Base-by-base conservation (phyloP, 805 yeast genomes). In the Ogataea polymorpha region DNA sequence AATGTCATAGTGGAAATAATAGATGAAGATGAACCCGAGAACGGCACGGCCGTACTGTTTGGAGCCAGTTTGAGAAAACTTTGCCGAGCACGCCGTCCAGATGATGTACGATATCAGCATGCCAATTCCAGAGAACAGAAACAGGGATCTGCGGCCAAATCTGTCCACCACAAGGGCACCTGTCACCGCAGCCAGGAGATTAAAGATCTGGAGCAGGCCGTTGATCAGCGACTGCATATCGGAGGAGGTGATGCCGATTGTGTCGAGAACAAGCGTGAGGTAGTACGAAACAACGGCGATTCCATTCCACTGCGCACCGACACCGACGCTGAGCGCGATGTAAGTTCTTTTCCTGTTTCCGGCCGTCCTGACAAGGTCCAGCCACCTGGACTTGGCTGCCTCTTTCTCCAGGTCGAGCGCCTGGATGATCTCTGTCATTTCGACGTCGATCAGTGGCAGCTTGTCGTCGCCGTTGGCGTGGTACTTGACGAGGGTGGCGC, bases 161-260 rank as follows among this genome's bases (percentile, higher is more conserved):
- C 23, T 39, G 37, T 59, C 59, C n/a, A 61, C 61, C 35, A 58
- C 44, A 39, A 62, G 45, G 26, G 66, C 62, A 39, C 59, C 58
- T 12, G 53, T 35, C 25, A 59, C 48, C 8, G 69, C 58, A 36
- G 58, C 52, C 35, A 62, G 53, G 41, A 71, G 68, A 58, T 73
- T 72, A 56, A 66, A 75, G 41, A 71, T 61, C 68, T 67, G 72
- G 44, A 76, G 62, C 36, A 70, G 66, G 33, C 75, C 79, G 55
- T 77, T 77, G 53, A 76, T 72, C 39, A 70, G 58, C 35, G 76
- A 66, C 58, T 77, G 77, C 41, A 58, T 59, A n/a, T 57, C 57
- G 15, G 70, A 61, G 12, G 65, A 64, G 36, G 75, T 74, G 49
- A 76, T 70, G 43, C 83, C 82, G 56, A 78, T 73, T 12, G 78